These are phyloP conservation scores for Triticum aestivum DNA, from an alignment of 176 grass and related monocot genomes.

Conservation along the genomic window DNA sequence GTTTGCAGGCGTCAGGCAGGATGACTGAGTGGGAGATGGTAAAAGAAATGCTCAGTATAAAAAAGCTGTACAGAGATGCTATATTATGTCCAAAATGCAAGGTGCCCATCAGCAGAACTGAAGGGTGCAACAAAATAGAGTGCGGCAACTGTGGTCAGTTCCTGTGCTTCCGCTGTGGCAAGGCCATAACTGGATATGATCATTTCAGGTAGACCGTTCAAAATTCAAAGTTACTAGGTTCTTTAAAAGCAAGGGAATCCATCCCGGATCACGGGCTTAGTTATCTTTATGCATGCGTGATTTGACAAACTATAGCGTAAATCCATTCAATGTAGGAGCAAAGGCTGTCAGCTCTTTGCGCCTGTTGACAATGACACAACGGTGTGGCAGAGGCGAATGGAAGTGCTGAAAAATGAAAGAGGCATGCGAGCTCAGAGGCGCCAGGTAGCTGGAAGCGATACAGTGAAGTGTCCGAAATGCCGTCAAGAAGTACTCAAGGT, in stretches of 20 bases:
- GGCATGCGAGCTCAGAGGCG: not conserved
- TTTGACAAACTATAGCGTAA: no score
- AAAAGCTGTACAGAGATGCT: not conserved
- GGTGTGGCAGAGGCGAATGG: not conserved
- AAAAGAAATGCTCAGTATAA: not conserved
- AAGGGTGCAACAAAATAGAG: slow-evolving; percentile 44
- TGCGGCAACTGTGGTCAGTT: slow-evolving; percentile 51
- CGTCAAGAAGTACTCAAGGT: slow-evolving; percentile 29
- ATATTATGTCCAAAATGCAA: not conserved
- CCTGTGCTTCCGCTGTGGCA: slow-evolving; percentile 59
- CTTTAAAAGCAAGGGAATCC: not conserved
- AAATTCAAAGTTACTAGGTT: not conserved
- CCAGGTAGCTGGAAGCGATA: not conserved
- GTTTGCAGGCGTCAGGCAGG: not conserved
- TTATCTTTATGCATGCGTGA: not conserved
- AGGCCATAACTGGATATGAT: slow-evolving; percentile 42
- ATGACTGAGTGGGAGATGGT: not conserved
- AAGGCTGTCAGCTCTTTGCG: no score
- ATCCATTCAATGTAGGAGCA: no score
- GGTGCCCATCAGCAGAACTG: not conserved
- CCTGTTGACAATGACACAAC: no score
- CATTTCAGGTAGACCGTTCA: slow-evolving; percentile 38
- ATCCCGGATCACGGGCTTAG: not conserved
- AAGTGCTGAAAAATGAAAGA: not conserved
- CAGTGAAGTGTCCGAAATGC: slow-evolving; percentile 28